Percentiles rank a stretch among this genome's conserved stretches.
Conservation (phyloP, 768 basidiomycete genomes). For the Kondoa subrosea region DNA sequence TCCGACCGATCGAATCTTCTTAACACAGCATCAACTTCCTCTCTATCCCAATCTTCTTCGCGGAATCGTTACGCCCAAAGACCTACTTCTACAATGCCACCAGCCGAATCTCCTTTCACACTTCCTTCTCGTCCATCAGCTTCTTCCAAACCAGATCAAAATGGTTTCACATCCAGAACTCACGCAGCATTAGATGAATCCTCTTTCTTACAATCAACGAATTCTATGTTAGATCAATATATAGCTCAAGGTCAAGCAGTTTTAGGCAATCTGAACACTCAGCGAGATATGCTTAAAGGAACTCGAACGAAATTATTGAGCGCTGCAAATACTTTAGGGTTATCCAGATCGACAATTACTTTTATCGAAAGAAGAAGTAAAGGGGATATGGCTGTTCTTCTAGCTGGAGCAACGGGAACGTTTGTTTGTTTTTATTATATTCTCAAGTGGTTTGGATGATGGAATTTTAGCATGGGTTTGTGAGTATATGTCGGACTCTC, state of each 20-base stretch:
- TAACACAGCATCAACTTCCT: conserved; percentile 4
- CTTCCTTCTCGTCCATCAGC: background rate
- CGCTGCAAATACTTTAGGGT: conserved; percentile 81
- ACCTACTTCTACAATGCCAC: conserved; percentile 7
- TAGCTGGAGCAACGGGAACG: conserved; percentile 66
- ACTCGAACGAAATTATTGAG: conserved; percentile 70
- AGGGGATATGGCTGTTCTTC: conserved; percentile 88
- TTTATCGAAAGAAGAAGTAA: conserved; percentile 94
- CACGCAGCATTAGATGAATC: conserved; percentile 73
- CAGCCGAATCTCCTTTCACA: conserved; percentile 8
- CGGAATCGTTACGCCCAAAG: background rate
- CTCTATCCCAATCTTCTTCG: background rate
- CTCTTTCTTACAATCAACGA: conserved; percentile 67
- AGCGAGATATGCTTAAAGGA: conserved; percentile 85
- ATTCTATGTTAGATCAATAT: conserved; percentile 69
- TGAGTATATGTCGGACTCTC: no score
- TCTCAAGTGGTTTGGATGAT: conserved; percentile 64
- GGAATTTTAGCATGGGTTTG: no score
- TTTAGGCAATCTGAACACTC: conserved; percentile 77
- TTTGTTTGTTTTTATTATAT: conserved; percentile 88
- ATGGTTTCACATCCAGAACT: conserved; percentile 39
- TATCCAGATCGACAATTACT: conserved; percentile 84
- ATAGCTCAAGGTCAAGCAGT: conserved; percentile 82
- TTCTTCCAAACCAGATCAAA: background rate
- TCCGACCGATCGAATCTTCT: background rate